Percentiles rank a stretch among this genome's conserved stretches.
These are phyloP conservation scores for Aspergillus quadrilineatus DNA, from an alignment of 2,329 filamentous ascomycete species.

Conservation along the genomic window DNA sequence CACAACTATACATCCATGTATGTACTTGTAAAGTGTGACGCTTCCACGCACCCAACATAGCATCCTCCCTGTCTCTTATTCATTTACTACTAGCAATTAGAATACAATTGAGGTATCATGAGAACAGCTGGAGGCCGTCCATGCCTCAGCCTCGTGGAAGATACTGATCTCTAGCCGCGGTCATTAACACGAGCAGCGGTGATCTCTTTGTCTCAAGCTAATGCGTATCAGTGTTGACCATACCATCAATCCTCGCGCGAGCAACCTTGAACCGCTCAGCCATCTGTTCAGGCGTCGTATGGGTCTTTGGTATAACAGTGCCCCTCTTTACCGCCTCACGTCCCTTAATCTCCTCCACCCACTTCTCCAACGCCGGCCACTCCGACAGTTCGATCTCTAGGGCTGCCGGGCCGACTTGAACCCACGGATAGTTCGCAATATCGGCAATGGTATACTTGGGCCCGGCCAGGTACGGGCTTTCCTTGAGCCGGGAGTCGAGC, in stretches of 20 bases:
- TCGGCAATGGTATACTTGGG: constrained; percentile 51
- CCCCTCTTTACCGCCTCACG: constrained; percentile 33
- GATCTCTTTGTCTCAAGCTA: too few relatives aligned
- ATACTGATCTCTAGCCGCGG: too few relatives aligned
- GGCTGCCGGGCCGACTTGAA: constrained; percentile 23
- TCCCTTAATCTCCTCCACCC: constrained; percentile 29
- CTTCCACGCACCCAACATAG: too few relatives aligned
- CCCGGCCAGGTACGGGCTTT: constrained; percentile 47
- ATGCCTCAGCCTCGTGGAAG: too few relatives aligned
- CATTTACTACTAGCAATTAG: too few relatives aligned
- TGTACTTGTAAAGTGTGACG: too few relatives aligned
- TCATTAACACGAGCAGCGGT: too few relatives aligned
- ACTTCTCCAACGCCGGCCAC: constrained; percentile 34
- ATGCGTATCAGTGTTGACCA: background rate
- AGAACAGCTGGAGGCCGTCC: too few relatives aligned
- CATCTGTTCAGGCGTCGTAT: background rate
- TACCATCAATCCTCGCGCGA: background rate
- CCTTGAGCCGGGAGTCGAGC: constrained; percentile 43
- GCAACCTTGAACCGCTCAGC: background rate
- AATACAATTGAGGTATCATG: too few relatives aligned
- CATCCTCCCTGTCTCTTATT: too few relatives aligned
- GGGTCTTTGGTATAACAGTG: background rate
- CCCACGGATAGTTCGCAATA: constrained; percentile 48
- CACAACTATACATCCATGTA: too few relatives aligned
- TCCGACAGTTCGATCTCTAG: constrained; percentile 33